Percentiles rank a stretch among this genome's conserved stretches.
These are phyloP conservation scores for Aphanomyces euteiches DNA, from an alignment of 352 stramenopile species.

Conservation along the genomic window DNA sequence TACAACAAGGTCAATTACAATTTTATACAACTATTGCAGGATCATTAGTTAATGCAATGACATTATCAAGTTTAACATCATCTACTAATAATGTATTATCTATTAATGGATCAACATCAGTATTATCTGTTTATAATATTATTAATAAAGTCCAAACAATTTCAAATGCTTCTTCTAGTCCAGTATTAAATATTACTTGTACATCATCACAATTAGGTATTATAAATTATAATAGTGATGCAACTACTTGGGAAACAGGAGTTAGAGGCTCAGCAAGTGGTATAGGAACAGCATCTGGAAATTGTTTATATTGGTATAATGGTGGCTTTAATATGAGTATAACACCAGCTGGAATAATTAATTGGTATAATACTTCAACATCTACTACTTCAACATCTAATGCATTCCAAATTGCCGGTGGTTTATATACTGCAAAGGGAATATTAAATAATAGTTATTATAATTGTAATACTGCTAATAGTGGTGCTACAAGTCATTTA, in stretches of 20 bases:
- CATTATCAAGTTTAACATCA: slow-evolving; percentile 10
- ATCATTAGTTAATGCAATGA: slow-evolving; percentile 9
- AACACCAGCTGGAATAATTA: slow-evolving; percentile 10
- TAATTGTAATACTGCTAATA: slow-evolving; percentile 22
- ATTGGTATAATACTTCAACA: slow-evolving; percentile 6
- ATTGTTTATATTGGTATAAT: slow-evolving; percentile 18
- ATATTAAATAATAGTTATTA: slow-evolving; percentile 24
- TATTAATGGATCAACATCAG: slow-evolving; percentile 9
- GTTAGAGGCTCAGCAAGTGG: slow-evolving; percentile 1
- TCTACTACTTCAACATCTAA: slow-evolving; percentile 15
- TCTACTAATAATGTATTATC: slow-evolving; percentile 15
- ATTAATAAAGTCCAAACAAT: slow-evolving; percentile 8
- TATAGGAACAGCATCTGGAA: slow-evolving; percentile 4
- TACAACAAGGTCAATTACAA: slow-evolving; percentile 13
- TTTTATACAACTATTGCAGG: slow-evolving; percentile 7
- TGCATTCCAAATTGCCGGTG: slow-evolving; percentile 12
- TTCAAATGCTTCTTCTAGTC: slow-evolving; percentile 4
- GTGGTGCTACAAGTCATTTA: slow-evolving; percentile 8
- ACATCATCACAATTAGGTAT: slow-evolving; percentile 7
- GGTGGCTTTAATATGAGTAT: slow-evolving; percentile 16
- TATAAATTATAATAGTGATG: slow-evolving; percentile 9
- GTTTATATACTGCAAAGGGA: slow-evolving; percentile 15
- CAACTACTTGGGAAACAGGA: slow-evolving; percentile 11
- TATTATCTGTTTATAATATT: slow-evolving; percentile 10
- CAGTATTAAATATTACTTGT: slow-evolving; percentile 11